Percentiles rank a stretch among this genome's conserved stretches.
Evolutionary conservation across 345 rosid genomes (phyloP).

Genomic region (Clausena lansium): DNA sequence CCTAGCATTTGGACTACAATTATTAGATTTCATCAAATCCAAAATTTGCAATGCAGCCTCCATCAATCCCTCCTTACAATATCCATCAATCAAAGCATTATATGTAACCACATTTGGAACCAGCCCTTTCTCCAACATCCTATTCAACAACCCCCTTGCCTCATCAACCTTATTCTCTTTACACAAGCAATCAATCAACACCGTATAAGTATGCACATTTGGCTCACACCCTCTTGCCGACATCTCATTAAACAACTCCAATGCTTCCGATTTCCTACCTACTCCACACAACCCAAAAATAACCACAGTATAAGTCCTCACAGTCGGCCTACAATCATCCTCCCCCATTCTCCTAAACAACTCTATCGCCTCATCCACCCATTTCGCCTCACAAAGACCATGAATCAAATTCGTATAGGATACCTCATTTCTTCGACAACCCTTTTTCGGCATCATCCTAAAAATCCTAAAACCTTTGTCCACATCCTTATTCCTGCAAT

Average conservation of each 20-base stretch:
- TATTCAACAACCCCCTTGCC: conserved; percentile 52
- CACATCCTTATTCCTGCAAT: conserved; percentile 71
- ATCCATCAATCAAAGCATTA: conserved; percentile 81
- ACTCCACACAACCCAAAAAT: conserved; percentile 54
- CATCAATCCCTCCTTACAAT: conserved; percentile 63
- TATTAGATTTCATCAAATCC: conserved; percentile 60
- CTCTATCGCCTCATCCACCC: conserved; percentile 64
- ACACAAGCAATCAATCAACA: conserved; percentile 60
- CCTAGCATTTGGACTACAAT: conserved; percentile 63
- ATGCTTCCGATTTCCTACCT: conserved; percentile 57
- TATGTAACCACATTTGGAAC: conserved; percentile 71
- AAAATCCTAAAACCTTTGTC: conserved; percentile 59
- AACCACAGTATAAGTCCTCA: conserved; percentile 76
- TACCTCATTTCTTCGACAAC: conserved; percentile 71
- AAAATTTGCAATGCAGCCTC: conserved; percentile 64
- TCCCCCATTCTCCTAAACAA: conserved; percentile 63
- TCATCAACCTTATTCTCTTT: conserved; percentile 57
- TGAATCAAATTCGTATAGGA: conserved; percentile 73
- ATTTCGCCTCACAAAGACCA: conserved; percentile 69
- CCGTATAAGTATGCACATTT: conserved; percentile 75
- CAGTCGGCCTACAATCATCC: conserved; percentile 63
- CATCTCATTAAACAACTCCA: conserved; percentile 60
- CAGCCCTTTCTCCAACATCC: conserved; percentile 57
- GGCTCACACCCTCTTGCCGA: conserved; percentile 60
- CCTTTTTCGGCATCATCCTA: conserved; percentile 53